Evolutionary conservation across 192 early-diverging fungal species (phyloP).

Genomic region (Coemansia sp.): DNA sequence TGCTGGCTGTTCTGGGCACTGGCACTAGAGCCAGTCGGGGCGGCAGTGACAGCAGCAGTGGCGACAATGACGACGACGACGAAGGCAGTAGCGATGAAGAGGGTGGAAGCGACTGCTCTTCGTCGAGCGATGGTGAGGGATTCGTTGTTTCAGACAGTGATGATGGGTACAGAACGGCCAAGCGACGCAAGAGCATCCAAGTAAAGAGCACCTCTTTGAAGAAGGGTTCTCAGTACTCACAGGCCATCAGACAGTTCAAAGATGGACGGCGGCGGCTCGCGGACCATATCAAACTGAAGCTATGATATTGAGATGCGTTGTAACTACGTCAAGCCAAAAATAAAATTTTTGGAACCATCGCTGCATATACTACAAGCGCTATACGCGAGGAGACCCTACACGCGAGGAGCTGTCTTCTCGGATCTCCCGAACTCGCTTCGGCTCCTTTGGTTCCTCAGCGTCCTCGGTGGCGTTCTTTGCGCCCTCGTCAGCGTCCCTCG

Average conservation of each 20-base stretch:
- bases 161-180: slow-evolving; percentile 2
- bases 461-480: slow-evolving; percentile 10
- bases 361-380: not conserved
- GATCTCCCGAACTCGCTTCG: slow-evolving; percentile 21
- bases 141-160: slow-evolving; percentile 42
- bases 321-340: not conserved
- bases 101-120: slow-evolving; percentile 3
- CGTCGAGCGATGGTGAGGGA: slow-evolving; percentile 8
- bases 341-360: not conserved
- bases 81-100: slow-evolving; percentile 6
- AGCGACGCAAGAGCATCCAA: slow-evolving; percentile 10
- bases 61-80: not conserved
- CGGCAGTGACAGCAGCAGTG: slow-evolving; percentile 4
- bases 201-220: not conserved
- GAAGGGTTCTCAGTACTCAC: not conserved
- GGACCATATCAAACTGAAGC: slow-evolving; percentile 46
- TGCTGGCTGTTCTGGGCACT: slow-evolving; percentile 21
- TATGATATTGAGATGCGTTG: too few relatives aligned
- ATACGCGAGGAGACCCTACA: slow-evolving; percentile 28
- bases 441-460: slow-evolving; percentile 16
- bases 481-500: slow-evolving; percentile 7
- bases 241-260: slow-evolving; percentile 3
- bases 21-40: slow-evolving; percentile 3
- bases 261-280: slow-evolving; percentile 38
- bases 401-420: slow-evolving; percentile 26